phyloP scores from a whole-genome alignment of 352 stramenopile genomes.

The Globisporangium cederbergense region DNA sequence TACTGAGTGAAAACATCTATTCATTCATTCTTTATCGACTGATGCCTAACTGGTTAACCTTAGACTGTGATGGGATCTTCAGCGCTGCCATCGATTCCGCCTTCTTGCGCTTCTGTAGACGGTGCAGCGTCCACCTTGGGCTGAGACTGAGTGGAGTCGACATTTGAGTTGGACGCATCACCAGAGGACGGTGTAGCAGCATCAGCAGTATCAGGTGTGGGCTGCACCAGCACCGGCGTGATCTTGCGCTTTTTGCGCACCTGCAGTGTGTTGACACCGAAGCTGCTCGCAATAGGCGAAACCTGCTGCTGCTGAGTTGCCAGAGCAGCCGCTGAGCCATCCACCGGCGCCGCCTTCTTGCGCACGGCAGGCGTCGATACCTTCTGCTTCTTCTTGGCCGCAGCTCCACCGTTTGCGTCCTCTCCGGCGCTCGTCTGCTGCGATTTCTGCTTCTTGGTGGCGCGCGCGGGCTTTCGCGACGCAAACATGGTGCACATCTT shows the following conservation, averaged over 20 bases:
- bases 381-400: constrained; percentile 28
- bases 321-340: constrained; percentile 1
- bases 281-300: constrained; percentile 9
- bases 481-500: constrained; percentile 62
- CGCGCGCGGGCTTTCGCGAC: constrained; percentile 46
- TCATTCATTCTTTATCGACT: background rate
- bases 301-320: constrained; percentile 14
- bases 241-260: constrained; percentile 86
- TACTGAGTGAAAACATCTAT: constrained; percentile 3
- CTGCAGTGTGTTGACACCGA: constrained; percentile 57
- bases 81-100: background rate
- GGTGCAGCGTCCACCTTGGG: background rate
- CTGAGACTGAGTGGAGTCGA: background rate
- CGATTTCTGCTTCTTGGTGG: constrained; percentile 44
- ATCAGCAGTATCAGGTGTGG: background rate
- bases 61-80: constrained; percentile 10
- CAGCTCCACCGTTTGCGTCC: constrained; percentile 6
- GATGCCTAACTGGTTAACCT: background rate
- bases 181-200: too few relatives aligned
- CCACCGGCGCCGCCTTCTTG: constrained; percentile 10
- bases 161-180: background rate
- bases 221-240: constrained; percentile 35
- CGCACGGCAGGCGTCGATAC: constrained; percentile 19
- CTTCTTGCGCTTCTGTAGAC: background rate
- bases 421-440: background rate